Evolutionary conservation across 139 green algal species (phyloP).

Genomic region (Medakamo hakoo): DNA sequence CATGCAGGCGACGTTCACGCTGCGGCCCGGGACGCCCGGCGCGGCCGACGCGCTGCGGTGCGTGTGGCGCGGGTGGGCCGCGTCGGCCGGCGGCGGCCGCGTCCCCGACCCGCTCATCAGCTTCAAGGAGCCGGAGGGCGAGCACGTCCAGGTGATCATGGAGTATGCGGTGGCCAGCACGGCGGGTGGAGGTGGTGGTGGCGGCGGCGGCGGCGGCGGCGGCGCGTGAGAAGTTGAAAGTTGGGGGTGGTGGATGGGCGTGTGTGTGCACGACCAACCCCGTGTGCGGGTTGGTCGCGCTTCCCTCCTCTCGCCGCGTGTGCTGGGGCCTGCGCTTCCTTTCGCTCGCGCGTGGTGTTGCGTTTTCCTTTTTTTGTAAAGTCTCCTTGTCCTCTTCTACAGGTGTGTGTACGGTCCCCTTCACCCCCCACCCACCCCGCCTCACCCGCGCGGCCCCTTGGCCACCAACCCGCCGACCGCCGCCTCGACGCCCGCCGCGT

Average conservation of each 20-base stretch:
- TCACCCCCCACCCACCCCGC: too few relatives aligned
- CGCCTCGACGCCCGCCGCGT: background rate
- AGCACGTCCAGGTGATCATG: background rate
- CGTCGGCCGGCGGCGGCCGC: too few relatives aligned
- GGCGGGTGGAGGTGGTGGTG: too few relatives aligned
- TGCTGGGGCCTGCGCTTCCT: too few relatives aligned
- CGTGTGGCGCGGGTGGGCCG: background rate
- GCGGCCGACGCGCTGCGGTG: background rate
- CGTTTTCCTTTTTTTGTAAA: background rate
- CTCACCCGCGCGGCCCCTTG: too few relatives aligned
- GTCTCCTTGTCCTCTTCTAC: background rate
- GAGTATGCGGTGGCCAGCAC: background rate
- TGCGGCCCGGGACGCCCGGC: background rate
- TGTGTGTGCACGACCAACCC: too few relatives aligned
- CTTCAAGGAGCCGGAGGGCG: background rate
- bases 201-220: too few relatives aligned
- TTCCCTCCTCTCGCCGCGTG: too few relatives aligned
- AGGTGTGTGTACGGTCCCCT: background rate
- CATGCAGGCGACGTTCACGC: background rate
- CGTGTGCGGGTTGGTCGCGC: too few relatives aligned
- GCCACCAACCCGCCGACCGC: background rate
- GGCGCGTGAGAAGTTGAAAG: background rate
- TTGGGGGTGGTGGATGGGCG: too few relatives aligned
- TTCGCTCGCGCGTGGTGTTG: too few relatives aligned
- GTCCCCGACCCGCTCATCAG: background rate